Conservation (phyloP, 768 basidiomycete species). For the Agrocybe praecox region DNA sequence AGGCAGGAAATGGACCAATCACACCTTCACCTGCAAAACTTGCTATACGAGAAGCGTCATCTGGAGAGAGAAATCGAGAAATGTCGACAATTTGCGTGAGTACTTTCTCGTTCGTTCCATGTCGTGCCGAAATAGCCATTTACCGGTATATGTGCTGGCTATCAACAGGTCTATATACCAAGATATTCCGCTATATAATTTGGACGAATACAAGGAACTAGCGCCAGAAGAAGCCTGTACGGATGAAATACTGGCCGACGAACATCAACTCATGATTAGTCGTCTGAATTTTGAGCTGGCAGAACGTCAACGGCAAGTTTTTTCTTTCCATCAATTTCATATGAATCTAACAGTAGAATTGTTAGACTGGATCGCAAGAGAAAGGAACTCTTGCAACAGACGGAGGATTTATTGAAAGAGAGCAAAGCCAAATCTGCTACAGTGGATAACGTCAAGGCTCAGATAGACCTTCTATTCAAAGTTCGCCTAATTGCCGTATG, state of each 20-base stretch:
- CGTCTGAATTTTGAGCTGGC: constrained; percentile 85
- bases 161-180: constrained; percentile 79
- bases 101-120: constrained; percentile 13
- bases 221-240: constrained; percentile 72
- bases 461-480: constrained; percentile 79
- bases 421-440: constrained; percentile 73
- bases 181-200: constrained; percentile 73
- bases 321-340: neutral
- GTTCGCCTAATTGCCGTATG: constrained; percentile 33
- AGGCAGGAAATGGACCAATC: constrained; percentile 91
- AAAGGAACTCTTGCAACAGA: constrained; percentile 68
- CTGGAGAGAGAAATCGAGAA: constrained; percentile 92
- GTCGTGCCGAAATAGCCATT: neutral
- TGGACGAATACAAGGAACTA: constrained; percentile 67
- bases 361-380: constrained; percentile 71
- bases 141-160: neutral
- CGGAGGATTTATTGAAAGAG: constrained; percentile 80
- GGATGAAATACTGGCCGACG: constrained; percentile 60
- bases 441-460: constrained; percentile 77
- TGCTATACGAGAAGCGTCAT: constrained; percentile 87
- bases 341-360: too few relatives aligned
- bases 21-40: constrained; percentile 82
- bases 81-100: constrained; percentile 90
- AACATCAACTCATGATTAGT: constrained; percentile 87
- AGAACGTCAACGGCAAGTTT: constrained; percentile 79